Base-by-base conservation (phyloP, 2,329 filamentous ascomycete species). In the Beauveria scarabaeidicola region DNA sequence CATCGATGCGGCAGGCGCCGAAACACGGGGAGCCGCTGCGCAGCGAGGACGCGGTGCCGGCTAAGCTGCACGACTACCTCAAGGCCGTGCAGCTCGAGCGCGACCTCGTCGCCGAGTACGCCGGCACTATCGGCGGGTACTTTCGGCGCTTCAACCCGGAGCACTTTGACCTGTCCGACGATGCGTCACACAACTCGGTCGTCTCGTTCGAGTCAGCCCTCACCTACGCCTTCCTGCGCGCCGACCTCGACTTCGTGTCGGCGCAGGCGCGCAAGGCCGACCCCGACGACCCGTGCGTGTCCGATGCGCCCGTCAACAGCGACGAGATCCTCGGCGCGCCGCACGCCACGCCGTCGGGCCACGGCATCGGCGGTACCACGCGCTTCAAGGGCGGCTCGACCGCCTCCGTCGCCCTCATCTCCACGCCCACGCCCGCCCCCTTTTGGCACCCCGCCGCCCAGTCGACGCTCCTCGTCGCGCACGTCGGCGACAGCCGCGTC, bases 301-400 rank as follows among this genome's bases (percentile, higher is more conserved):
- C 84, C 47, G 92, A 97, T 69, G 79, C 82, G 25, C 91, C 92
- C 0, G 78, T 97, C 52, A 96, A 96, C 74, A 83, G 87, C 63
- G 85, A 92, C 68, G 92, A 96, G 70, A 85, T 96, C 48, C 81
- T 96, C 3, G 90, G 90, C 36, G 73, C 73, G 3, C 81, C 82
- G 0, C 76, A 79, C 55, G 72, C 76, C 5, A 78, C 80, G 1
- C 82, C 82, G 15, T 84, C 77, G 2, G 79, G 77, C 38, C 80
- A 81, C 67, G 78, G 74, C 32, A 93, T 96, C 63, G 90, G 91
- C 29, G 90, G 90, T 9, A 74, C 80, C 2, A 85, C 80, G 29
- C 88, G 91, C 61, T 97, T 97, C 78, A 90, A 92, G 69, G 94
- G 94, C 62, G 94, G 94, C 60, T 96, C 91, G 57, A 99, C 94